These are phyloP conservation scores for Raphanus hybrid DNA, from an alignment of 441 rosid species.

Conservation along the genomic window DNA sequence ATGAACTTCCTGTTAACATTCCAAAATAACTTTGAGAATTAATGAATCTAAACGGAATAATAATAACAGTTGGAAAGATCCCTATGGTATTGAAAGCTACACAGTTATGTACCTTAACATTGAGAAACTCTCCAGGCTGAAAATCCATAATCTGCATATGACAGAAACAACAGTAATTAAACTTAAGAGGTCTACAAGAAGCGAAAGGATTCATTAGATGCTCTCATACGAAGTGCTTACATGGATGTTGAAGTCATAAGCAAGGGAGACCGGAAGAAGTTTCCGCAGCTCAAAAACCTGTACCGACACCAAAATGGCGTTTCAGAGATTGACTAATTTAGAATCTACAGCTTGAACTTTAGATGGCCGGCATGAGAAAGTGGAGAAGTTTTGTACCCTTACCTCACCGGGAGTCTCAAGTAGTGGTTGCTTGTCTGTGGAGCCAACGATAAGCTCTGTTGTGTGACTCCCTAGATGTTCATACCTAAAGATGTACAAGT, in stretches of 20 bases:
- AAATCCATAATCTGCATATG: constrained; percentile 85
- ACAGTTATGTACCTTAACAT: constrained; percentile 68
- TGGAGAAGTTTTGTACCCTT: constrained; percentile 24
- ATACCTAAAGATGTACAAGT: constrained; percentile 57
- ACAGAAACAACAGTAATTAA: constrained; percentile 9
- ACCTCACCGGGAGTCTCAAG: constrained; percentile 95
- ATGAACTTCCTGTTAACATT: constrained; percentile 80
- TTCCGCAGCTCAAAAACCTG: constrained; percentile 91
- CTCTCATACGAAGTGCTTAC: constrained; percentile 51
- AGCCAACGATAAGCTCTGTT: constrained; percentile 71
- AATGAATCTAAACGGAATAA: neutral
- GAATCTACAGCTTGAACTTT: constrained; percentile 4
- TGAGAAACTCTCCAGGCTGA: constrained; percentile 91
- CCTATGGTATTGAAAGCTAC: constrained; percentile 15
- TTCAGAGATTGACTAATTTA: constrained; percentile 4
- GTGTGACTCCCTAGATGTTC: constrained; percentile 53
- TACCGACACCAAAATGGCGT: constrained; percentile 21
- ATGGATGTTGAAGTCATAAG: constrained; percentile 91
- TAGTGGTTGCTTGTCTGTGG: constrained; percentile 83
- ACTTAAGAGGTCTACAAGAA: constrained; percentile 14
- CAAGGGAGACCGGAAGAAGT: constrained; percentile 73
- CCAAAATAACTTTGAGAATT: constrained; percentile 6
- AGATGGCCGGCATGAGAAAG: neutral
- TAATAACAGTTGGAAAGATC: constrained; percentile 2
- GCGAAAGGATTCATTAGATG: constrained; percentile 15